Evolutionary conservation across 176 grass and related monocot species (phyloP), one percentile per base, ranked within the genome.

Genomic region (Aegilops longissima): DNA sequence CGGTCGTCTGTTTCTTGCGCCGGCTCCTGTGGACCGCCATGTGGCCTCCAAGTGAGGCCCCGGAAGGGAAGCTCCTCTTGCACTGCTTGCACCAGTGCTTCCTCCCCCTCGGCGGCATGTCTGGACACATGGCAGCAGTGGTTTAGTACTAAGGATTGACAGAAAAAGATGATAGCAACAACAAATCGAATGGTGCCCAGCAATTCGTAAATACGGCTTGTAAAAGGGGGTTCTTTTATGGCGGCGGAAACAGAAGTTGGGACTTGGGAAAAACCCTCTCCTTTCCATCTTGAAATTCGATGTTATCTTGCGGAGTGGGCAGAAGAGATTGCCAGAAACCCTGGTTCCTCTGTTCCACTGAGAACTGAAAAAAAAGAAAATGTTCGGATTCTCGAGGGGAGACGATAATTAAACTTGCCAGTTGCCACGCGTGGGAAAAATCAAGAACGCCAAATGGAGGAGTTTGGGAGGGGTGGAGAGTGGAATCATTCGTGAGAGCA

Each of bases 11-110:
- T 31, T 77, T 90, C 49, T 70, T 86, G 40, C 74, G 83, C 35
- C 65, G 70, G 29, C 12, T 9, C 16, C 36, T n/a, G 83, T 90
- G 78, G 49, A 86, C 11, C 23, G 13, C 65, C 83, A 90, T 90
- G 71, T 90, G 88, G 38, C 88, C 88, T 73, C 84, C 84, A 3
- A 90, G 84, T 3, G 89, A 90, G 6, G 0, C 7, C n/a, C 18
- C 33, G 1, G 89, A 86, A 73, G 89, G 84, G 80, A 90, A 90
- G 84, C 73, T 83, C 80, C 83, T 90, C 54, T 42, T 73, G 84
- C 89, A 87, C 12, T 73, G 18, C 80, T 79, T 90, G 84, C 89
- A 90, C 39, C 80, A 79, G 73, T 83, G 54, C 73, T 86, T 83
- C 84, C 3, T 78, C 9, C 24, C 84, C 34, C 18, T 40, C 13